Evolutionary conservation across 2,329 filamentous ascomycete genomes (phyloP).

Genomic region (Penicillium sp.): DNA sequence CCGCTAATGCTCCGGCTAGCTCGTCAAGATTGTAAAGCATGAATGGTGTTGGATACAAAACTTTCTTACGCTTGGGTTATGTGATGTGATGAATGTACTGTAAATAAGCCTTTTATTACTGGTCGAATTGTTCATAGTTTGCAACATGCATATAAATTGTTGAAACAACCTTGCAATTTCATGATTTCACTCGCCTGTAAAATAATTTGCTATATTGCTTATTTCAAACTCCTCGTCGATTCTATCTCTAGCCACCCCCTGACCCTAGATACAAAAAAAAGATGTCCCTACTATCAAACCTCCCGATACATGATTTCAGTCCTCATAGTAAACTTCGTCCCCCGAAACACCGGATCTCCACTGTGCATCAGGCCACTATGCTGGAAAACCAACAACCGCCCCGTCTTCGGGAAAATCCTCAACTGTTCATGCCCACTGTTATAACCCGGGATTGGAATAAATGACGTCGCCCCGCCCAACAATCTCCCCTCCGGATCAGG

Average conservation of each 20-base stretch:
- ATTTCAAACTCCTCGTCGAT: too few relatives aligned
- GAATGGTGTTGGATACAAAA: conserved; percentile 13
- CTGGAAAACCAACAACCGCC: conserved; percentile 61
- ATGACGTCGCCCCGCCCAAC: conserved; percentile 60
- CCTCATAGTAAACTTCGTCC: conserved; percentile 59
- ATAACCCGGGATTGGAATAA: conserved; percentile 41
- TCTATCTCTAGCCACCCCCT: too few relatives aligned
- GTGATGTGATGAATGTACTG: conserved; percentile 1
- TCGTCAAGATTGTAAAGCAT: conserved; percentile 25
- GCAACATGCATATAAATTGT: background rate
- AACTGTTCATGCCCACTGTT: conserved; percentile 36
- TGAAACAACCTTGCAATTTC: too few relatives aligned
- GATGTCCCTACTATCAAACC: background rate
- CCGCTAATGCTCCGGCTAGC: conserved; percentile 22
- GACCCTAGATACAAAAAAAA: too few relatives aligned
- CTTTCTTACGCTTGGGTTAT: conserved; percentile 2
- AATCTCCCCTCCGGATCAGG: conserved; percentile 36
- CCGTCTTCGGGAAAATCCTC: conserved; percentile 55
- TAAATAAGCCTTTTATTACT: conserved; percentile 3
- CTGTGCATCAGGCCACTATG: conserved; percentile 57
- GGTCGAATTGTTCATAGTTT: conserved; percentile 1
- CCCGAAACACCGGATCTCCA: conserved; percentile 58
- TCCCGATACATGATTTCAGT: conserved; percentile 60
- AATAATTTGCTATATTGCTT: too few relatives aligned
- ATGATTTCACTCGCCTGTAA: background rate